A percentile compares a stretch with the other conserved stretches of the same genome.
Conservation (phyloP, 768 basidiomycete genomes). For the Leccinum sublutescens region DNA sequence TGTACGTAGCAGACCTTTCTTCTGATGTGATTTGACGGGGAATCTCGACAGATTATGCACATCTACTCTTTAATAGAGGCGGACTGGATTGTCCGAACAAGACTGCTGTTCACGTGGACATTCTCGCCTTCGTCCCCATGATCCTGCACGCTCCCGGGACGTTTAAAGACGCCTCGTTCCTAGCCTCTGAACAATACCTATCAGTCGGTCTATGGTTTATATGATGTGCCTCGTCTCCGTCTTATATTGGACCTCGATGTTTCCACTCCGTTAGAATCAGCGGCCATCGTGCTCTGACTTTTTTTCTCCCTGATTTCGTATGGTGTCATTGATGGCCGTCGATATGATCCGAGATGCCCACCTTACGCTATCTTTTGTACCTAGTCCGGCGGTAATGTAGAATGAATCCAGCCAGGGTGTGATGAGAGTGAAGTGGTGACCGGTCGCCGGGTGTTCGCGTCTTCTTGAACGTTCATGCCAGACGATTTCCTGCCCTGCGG, state of each 20-base stretch:
- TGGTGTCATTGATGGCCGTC: background rate
- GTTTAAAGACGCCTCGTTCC: no score
- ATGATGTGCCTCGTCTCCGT: background rate
- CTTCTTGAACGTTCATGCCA: no score
- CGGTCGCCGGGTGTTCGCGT: no score
- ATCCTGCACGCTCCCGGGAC: background rate
- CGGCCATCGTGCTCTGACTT: background rate
- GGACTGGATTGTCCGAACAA: background rate
- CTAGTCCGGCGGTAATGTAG: slow-evolving; percentile 14
- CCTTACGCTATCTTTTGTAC: slow-evolving; percentile 6
- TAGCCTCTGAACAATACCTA: no score
- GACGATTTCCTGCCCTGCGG: no score
- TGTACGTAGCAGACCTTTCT: slow-evolving; percentile 17
- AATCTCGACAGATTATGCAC: slow-evolving; percentile 7
- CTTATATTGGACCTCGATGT: background rate
- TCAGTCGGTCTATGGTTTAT: background rate
- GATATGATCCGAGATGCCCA: background rate
- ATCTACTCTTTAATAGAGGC: background rate
- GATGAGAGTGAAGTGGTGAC: background rate
- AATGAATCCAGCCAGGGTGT: background rate
- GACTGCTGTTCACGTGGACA: background rate
- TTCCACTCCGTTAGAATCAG: background rate
- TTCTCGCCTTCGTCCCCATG: background rate
- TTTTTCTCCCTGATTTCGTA: background rate
- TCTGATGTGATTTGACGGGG: background rate